Conservation (phyloP, 129 eudicot species). For the Ambrosia trifida region DNA sequence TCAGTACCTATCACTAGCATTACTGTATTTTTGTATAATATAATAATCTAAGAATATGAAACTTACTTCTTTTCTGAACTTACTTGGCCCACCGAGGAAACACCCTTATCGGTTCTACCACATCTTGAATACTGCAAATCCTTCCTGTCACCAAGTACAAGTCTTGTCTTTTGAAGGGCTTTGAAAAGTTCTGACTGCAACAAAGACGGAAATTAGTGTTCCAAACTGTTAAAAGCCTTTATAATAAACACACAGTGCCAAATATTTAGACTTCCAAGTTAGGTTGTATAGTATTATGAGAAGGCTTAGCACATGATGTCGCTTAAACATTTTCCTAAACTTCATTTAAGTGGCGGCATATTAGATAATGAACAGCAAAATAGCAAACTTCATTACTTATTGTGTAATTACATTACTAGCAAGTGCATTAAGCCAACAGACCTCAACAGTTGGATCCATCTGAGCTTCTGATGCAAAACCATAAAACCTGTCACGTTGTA, state of each 20-base stretch:
- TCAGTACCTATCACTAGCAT: constrained; percentile 4
- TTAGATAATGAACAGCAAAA: constrained; percentile 1
- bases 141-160: constrained; percentile 71
- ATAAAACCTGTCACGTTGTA: constrained; percentile 63
- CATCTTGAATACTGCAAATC: constrained; percentile 81
- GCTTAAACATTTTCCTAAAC: constrained; percentile 13
- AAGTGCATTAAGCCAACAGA: constrained; percentile 36
- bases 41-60: constrained; percentile 19
- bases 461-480: constrained; percentile 99
- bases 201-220: constrained; percentile 8
- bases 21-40: background rate
- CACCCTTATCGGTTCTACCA: constrained; percentile 99
- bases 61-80: constrained; percentile 37
- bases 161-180: constrained; percentile 77
- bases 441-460: constrained; percentile 97
- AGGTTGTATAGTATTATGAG: constrained; percentile 8
- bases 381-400: background rate
- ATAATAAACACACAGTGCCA: constrained; percentile 2
- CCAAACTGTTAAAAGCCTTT: background rate
- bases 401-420: background rate
- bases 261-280: constrained; percentile 4
- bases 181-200: constrained; percentile 87
- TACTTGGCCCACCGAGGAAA: constrained; percentile 97
- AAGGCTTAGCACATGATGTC: background rate
- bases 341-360: background rate